Conservation (phyloP, 371 early-diverging fungal species). For the Amoeboaphelidium protococcarum region DNA sequence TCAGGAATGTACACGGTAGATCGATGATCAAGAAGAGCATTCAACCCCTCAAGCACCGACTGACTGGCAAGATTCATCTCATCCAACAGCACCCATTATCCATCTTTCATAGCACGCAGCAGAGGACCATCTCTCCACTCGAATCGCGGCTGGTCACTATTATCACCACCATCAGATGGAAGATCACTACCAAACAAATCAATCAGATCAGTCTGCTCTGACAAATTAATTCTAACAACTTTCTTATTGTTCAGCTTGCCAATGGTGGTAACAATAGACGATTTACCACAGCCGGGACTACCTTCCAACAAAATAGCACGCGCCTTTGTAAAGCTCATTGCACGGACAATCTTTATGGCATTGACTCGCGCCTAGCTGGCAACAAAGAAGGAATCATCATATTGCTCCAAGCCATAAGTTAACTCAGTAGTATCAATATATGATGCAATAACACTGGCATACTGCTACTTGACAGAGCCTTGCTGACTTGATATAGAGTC, state of each 20-base stretch:
- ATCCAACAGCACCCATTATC: slow-evolving; percentile 96
- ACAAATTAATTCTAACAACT: slow-evolving; percentile 89
- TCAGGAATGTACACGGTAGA: slow-evolving; percentile 83
- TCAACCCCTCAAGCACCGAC: slow-evolving; percentile 97
- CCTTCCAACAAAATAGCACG: slow-evolving; percentile 96
- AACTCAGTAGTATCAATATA: neutral
- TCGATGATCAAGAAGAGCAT: slow-evolving; percentile 96
- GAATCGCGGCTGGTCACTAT: slow-evolving; percentile 72
- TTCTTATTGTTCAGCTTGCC: slow-evolving; percentile 52
- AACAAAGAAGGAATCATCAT: slow-evolving; percentile 5
- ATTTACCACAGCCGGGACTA: slow-evolving; percentile 89
- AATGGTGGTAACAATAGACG: slow-evolving; percentile 65
- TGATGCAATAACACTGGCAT: too few relatives aligned
- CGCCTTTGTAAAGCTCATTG: slow-evolving; percentile 42
- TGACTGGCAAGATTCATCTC: slow-evolving; percentile 98
- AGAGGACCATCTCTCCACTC: slow-evolving; percentile 95
- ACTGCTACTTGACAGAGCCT: too few relatives aligned
- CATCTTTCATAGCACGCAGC: slow-evolving; percentile 74
- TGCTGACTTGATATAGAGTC: too few relatives aligned
- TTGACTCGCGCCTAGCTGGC: slow-evolving; percentile 62
- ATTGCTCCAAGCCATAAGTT: slow-evolving; percentile 2
- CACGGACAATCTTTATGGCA: slow-evolving; percentile 74
- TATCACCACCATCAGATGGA: slow-evolving; percentile 64
- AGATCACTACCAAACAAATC: slow-evolving; percentile 96
- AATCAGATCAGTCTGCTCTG: slow-evolving; percentile 96